Evolutionary conservation across 768 basidiomycete species (phyloP), one percentile per base, ranked within the genome.

Genomic region (Naganishia vishniacii): DNA sequence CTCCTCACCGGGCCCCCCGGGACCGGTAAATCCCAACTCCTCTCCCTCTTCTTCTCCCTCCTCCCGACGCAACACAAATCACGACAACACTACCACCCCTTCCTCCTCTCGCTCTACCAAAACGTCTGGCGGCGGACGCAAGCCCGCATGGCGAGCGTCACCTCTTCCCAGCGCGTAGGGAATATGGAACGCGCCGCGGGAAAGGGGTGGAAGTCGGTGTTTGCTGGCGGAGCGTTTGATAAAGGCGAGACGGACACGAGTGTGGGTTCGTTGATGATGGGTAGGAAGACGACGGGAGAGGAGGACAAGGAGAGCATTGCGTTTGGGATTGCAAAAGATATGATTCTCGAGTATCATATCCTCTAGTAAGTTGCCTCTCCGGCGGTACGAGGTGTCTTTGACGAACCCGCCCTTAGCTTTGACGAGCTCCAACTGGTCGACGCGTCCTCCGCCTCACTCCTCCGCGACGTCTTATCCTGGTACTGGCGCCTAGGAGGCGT

Each of bases 401-500:
- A 32, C 20, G 4, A 16, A 26, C 40, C 23, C 15, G 7, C 20
- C 2, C 25, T 66, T 66, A 72, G 70, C 23, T 84, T 85, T 72
- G 84, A 85, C 67, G 83, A 86, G 73, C 75, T 85, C 2, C 84
- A 85, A 70, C 79, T 85, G 5, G 80, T 84, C 6, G 84, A 84
- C 70, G 82, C 84, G 0, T 84, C 84, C 0, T 83, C 83, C 32
- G 83, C 84, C 0, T 71, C 76, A 0, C 61, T 79, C 3, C 66
- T 78, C 6, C 69, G 76, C 29, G 77, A 78, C 64, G 83, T 85
- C 5, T 72, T 85, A 16, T 81, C 82, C 13, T 85, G 83, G 83
- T 85, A 82, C 69, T 85, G 83, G 84, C 79, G 84, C 5, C 79
- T 86, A 72, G 84, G 83, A 18, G 83, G 84, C 1, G 81, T 85